Evolutionary conservation across 108 stramenopile genomes (phyloP), one percentile per base, ranked within the genome.

Genomic region (Asterionellopsis glacialis): DNA sequence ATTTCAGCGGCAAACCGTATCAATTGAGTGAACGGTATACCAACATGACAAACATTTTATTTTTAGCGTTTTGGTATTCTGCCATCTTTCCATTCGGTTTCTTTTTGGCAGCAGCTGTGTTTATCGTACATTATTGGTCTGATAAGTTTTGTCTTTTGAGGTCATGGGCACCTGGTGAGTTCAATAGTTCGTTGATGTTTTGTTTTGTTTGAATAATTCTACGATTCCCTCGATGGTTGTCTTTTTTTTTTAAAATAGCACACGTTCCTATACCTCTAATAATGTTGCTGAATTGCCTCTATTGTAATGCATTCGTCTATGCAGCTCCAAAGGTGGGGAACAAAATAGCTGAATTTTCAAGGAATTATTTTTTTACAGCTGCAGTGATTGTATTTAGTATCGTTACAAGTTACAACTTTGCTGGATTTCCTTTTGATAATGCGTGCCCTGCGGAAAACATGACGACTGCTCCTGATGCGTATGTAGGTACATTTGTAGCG

Each of bases 131-230:
- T 18, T 67, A 67, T 45, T 55, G 33, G 57, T 15, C 41, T 13
- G 66, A 67, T 15, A 67, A 67, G 49, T 67, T 45, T 15, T 67
- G 66, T 25, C 19, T 67, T 1, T 28, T 67, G n/a, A 16, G 66
- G 1, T 41, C 7, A 1, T 67, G 66, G 66, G 18, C 42, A 19
- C 66, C 56, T 33, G 33, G 33, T 33, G 7, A 33, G 33, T 33
- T 2, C 33, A 5, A 7, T 33, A 7, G 5, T 33, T 2, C 33
- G 7, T 7, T 7, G 5, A 5, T 7, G 5, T 33, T 33, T 33
- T 2, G 33, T 33, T 33, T n/a, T n/a, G n/a, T n/a, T n/a, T n/a
- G n/a, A n/a, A n/a, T n/a, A n/a, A n/a, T n/a, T n/a, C n/a, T n/a
- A n/a, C n/a, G n/a, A n/a, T n/a, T n/a, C n/a, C n/a, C n/a, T n/a